These are phyloP conservation scores for Saturnispora kantuleensis DNA, from an alignment of 805 yeast genomes.

Conservation along the genomic window DNA sequence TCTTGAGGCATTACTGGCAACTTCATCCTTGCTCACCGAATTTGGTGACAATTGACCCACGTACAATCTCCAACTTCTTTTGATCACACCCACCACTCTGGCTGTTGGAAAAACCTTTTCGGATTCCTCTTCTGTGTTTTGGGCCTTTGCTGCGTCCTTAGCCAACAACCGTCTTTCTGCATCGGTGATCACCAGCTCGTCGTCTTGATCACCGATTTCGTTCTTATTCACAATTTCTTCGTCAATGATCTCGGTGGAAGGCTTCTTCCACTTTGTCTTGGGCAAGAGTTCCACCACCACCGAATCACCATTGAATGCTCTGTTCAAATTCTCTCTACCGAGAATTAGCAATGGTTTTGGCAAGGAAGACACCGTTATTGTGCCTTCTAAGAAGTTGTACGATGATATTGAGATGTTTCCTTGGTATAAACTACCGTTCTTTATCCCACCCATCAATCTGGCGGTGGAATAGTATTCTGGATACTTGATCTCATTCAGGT, in stretches of 20 bases:
- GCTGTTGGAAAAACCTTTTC: constrained; percentile 81
- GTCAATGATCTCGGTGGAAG: constrained; percentile 70
- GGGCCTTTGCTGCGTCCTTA: constrained; percentile 64
- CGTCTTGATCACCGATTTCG: constrained; percentile 47
- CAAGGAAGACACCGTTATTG: constrained; percentile 59
- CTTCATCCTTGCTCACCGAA: constrained; percentile 47
- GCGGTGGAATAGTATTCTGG: constrained; percentile 74
- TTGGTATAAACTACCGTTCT: constrained; percentile 78
- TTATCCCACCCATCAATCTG: constrained; percentile 82
- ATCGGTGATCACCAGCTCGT: constrained; percentile 44
- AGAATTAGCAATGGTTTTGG: constrained; percentile 72
- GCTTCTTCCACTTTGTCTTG: constrained; percentile 76
- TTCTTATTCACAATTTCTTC: constrained; percentile 54
- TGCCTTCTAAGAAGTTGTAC: constrained; percentile 83
- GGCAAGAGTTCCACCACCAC: constrained; percentile 89
- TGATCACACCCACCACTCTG: constrained; percentile 73
- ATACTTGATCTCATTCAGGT: constrained; percentile 43
- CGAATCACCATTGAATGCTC: constrained; percentile 86
- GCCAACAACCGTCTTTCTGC: constrained; percentile 63
- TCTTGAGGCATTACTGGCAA: constrained; percentile 55
- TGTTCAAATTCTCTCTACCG: constrained; percentile 77
- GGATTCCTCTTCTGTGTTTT: constrained; percentile 32
- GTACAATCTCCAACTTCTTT: constrained; percentile 91
- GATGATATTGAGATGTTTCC: constrained; percentile 75
- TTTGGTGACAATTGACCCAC: constrained; percentile 87